Evolutionary conservation across 1,284 basidiomycete genomes (phyloP), one percentile per base, ranked within the genome.

Genomic region (Sanghuangporus weigelae): DNA sequence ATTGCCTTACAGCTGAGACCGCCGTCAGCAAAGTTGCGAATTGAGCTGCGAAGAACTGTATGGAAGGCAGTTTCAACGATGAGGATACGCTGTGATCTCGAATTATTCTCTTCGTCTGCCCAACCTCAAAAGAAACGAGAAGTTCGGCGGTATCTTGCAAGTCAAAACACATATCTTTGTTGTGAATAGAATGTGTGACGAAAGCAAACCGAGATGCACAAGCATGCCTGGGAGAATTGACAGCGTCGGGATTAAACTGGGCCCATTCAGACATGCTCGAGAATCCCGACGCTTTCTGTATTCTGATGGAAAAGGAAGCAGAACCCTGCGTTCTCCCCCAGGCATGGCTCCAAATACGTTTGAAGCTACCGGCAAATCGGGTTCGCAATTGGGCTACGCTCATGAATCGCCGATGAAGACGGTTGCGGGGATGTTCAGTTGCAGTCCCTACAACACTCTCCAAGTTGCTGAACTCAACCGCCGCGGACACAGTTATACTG

Each of bases 321-420:
- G 77, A 78, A 31, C 84, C 87, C 63, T 80, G 80, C 49, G 83
- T 85, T 56, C 78, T 79, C 23, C 85, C 87, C 77, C 87, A 82
- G 35, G 87, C 88, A 57, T 83, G 79, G 63, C 88, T 84, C 78
- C 88, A 82, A 46, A 87, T 84, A 63, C 87, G 77, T 14, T 76
- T 79, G 56, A 89, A 76, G 67, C 87, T 85, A 59, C 78, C 80
- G 51, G 78, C 78, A 60, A 90, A 72, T 46, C 85, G 80, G 21
- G 79, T 80, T 69, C 82, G 85, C 85, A 84, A 87, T 16, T 82
- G 81, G 1, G 81, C 79, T 72, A 87, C 79, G 67, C 84, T 80
- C 65, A 73, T 64, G 71, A 73, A 78, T 59, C 59, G 66, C 63
- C 63, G 74, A 57, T 75, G 73, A 40, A 40, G 62, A 19, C 62